These are phyloP conservation scores for Leptomonas seymouri DNA, from an alignment of 208 protist species.

Conservation along the genomic window DNA sequence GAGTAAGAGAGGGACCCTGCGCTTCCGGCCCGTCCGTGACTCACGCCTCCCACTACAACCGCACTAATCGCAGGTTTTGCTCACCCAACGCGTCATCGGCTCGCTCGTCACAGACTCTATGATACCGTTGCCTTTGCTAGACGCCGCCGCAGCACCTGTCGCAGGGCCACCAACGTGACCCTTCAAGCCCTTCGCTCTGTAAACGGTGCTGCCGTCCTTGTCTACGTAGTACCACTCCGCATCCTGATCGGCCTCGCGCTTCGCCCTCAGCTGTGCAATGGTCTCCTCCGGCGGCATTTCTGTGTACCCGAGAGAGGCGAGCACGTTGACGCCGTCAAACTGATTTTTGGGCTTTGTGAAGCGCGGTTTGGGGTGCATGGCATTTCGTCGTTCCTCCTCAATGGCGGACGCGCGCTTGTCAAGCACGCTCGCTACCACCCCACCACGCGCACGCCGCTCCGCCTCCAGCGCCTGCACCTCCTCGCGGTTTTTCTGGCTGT, in stretches of 20 bases:
- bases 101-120: slow-evolving; percentile 38
- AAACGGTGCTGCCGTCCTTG: slow-evolving; percentile 78
- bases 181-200: slow-evolving; percentile 51
- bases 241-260: slow-evolving; percentile 43
- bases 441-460: slow-evolving; percentile 20
- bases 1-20: neutral
- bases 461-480: slow-evolving; percentile 37
- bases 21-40: neutral
- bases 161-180: neutral
- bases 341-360: slow-evolving; percentile 84
- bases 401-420: slow-evolving; percentile 28
- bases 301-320: slow-evolving; percentile 61
- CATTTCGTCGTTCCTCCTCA: slow-evolving; percentile 25
- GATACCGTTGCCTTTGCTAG: slow-evolving; percentile 27
- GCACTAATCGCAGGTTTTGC: slow-evolving; percentile 52
- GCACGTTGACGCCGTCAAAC: slow-evolving; percentile 79
- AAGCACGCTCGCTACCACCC: slow-evolving; percentile 2
- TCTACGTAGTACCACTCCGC: slow-evolving; percentile 72
- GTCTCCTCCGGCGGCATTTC: slow-evolving; percentile 54
- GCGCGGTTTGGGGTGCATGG: slow-evolving; percentile 25
- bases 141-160: slow-evolving; percentile 1
- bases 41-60: neutral
- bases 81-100: slow-evolving; percentile 66
- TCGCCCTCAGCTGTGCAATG: slow-evolving; percentile 54
- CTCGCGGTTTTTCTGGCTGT: slow-evolving; percentile 47